Conservation (phyloP, 2,329 filamentous ascomycete genomes). For the Exophiala lecanii-corni region DNA sequence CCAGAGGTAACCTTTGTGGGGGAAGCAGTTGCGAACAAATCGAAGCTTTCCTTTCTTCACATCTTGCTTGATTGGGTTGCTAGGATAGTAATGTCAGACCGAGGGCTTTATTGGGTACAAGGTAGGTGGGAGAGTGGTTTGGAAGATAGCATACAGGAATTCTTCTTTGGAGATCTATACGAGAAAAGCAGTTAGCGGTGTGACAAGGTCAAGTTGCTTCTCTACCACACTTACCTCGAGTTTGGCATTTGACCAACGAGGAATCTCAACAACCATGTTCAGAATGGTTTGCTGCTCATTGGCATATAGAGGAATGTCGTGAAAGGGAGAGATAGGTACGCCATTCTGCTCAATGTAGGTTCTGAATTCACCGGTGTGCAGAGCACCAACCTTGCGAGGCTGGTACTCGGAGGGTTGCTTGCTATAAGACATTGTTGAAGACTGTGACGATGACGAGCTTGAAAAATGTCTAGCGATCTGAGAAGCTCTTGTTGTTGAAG, state of each 20-base stretch:
- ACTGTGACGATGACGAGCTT: slow-evolving; percentile 31
- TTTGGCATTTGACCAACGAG: slow-evolving; percentile 99
- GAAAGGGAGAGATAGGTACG: slow-evolving; percentile 87
- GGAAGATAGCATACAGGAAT: slow-evolving; percentile 60
- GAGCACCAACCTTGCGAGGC: slow-evolving; percentile 79
- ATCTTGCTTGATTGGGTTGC: slow-evolving; percentile 98
- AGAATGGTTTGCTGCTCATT: slow-evolving; percentile 92
- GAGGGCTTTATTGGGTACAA: background rate
- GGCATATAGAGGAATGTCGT: slow-evolving; percentile 97
- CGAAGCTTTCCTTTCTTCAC: slow-evolving; percentile 99
- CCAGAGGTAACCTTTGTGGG: slow-evolving; percentile 99
- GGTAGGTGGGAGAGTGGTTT: slow-evolving; percentile 19
- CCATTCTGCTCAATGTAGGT: slow-evolving; percentile 98
- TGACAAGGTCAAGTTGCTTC: too few species aligned
- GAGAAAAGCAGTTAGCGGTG: slow-evolving; percentile 4
- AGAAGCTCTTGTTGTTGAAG: slow-evolving; percentile 45
- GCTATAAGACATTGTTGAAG: slow-evolving; percentile 31
- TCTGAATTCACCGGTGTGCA: slow-evolving; percentile 94
- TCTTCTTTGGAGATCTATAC: slow-evolving; percentile 96
- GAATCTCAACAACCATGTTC: slow-evolving; percentile 99
- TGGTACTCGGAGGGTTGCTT: slow-evolving; percentile 65
- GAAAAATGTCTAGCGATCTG: slow-evolving; percentile 48
- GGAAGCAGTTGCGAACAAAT: slow-evolving; percentile 99
- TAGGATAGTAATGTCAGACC: slow-evolving; percentile 7
- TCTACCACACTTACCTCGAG: slow-evolving; percentile 95